Evolutionary conservation across 139 green algal species (phyloP).

Genomic region (Asterochloris sp.): DNA sequence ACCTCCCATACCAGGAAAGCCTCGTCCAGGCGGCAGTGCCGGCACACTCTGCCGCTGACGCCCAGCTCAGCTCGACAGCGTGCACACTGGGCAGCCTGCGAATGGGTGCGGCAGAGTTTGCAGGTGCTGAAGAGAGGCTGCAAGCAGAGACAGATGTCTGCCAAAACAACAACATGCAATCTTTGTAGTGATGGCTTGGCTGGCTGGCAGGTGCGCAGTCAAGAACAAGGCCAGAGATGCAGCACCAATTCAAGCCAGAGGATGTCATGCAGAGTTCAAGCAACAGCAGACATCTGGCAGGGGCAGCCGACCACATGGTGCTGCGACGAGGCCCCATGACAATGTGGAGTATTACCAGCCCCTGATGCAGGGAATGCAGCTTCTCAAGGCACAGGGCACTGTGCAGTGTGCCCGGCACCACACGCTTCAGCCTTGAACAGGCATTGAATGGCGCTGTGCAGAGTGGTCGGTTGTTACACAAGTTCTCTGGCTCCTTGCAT

Average conservation of each 20-base stretch:
- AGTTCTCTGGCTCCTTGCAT: not conserved
- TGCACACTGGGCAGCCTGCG: slow-evolving; percentile 44
- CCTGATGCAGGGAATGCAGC: no score
- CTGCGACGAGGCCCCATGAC: no score
- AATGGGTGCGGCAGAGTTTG: not conserved
- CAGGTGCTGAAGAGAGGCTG: not conserved
- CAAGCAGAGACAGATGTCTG: not conserved
- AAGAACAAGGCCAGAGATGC: not conserved
- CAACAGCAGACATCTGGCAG: not conserved
- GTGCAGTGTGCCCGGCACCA: no score
- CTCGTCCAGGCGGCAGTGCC: slow-evolving; percentile 76
- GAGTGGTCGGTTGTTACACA: not conserved
- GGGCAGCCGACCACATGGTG: not conserved
- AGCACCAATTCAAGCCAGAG: not conserved
- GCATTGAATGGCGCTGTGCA: no score
- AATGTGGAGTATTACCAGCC: no score
- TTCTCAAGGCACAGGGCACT: no score
- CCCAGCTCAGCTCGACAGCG: slow-evolving; percentile 58
- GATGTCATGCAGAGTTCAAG: not conserved
- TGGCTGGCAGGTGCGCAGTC: not conserved
- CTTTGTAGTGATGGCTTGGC: not conserved
- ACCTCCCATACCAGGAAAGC: slow-evolving; percentile 58
- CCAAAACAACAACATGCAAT: not conserved
- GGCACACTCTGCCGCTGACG: slow-evolving; percentile 48
- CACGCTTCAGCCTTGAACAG: no score